Base-by-base conservation (phyloP, 2,329 filamentous ascomycete species). In the Diaporthe sp. region DNA sequence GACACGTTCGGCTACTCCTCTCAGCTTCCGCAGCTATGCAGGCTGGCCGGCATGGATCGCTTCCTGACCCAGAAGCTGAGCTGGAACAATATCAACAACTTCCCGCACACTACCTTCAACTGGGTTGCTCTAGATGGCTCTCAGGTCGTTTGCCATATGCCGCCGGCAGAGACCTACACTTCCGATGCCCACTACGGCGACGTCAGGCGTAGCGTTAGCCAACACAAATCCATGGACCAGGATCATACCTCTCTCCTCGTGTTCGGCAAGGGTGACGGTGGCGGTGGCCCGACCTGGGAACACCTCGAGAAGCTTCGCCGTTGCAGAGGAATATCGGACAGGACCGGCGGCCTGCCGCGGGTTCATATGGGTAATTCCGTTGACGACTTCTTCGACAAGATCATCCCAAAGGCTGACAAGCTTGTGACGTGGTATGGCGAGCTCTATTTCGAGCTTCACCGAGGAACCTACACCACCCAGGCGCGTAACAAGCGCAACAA, bases 71-170 rank as follows among this genome's bases (percentile, higher is more conserved):
- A 99, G 84, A 99, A 99, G 87, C 88, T 99, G 76, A 98, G 96
- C 87, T 99, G 97, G 97, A 98, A 98, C 87, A 98, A 98, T 83
- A 98, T 98, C 89, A 98, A 98, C 86, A 98, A 94, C 82, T 99
- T 98, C 86, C 97, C 97, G 0, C 97, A 98, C 82, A 98, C 97
- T 8, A 98, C 97, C 0, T 99, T 99, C 89, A 98, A 98, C 84
- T 99, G 97, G 97, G 96, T 99, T 44, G 92, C 95, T 17, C 91
- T 98, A 19, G 97, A 99, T 83, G 96, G 97, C 75, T 98, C 94
- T 81, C 97, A 98, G 82, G 97, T 99, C 79, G 92, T 99, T 77
- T 98, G 96, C 84, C 97, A 99, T 82, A 99, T 99, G 97, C 92
- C 96, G 4, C 97, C 97, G 1, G 91, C 95, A 2, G 96, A 99